Conservation (phyloP, 176 grass and related monocot genomes). For the Guadua angustifolia region DNA sequence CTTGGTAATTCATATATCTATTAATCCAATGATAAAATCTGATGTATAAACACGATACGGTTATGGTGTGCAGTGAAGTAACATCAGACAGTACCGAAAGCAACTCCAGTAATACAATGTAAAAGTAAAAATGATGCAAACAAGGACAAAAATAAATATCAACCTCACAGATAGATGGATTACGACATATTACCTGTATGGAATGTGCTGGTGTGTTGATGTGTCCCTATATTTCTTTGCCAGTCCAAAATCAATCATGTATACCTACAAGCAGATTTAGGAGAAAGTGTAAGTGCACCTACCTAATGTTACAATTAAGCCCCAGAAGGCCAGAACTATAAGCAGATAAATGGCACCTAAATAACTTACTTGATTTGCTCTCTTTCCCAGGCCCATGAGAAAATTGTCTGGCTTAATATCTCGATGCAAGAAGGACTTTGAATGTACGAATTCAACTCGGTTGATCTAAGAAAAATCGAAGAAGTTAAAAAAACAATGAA, state of each 20-base stretch:
- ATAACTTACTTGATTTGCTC: slow-evolving; percentile 66
- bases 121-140: slow-evolving; percentile 13
- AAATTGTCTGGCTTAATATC: slow-evolving; percentile 98
- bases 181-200: slow-evolving; percentile 65
- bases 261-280: slow-evolving; percentile 56
- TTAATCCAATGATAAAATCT: neutral
- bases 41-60: slow-evolving; percentile 18
- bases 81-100: neutral
- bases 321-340: neutral
- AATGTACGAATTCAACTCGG: slow-evolving; percentile 76
- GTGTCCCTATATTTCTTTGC: slow-evolving; percentile 89
- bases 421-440: slow-evolving; percentile 85
- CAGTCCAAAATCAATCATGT: slow-evolving; percentile 92
- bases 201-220: slow-evolving; percentile 80
- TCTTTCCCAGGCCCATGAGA: slow-evolving; percentile 84
- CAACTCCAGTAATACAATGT: neutral
- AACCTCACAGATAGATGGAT: slow-evolving; percentile 19
- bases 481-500: slow-evolving; percentile 25
- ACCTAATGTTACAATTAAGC: slow-evolving; percentile 8
- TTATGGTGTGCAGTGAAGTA: neutral
- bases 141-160: slow-evolving; percentile 27
- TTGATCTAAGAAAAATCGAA: slow-evolving; percentile 61
- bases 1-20: slow-evolving; percentile 12
- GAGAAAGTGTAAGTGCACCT: slow-evolving; percentile 16
- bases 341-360: neutral